Evolutionary conservation across 192 early-diverging fungal genomes (phyloP), one percentile per base, ranked within the genome.

Genomic region (Spizellomyces sp.): DNA sequence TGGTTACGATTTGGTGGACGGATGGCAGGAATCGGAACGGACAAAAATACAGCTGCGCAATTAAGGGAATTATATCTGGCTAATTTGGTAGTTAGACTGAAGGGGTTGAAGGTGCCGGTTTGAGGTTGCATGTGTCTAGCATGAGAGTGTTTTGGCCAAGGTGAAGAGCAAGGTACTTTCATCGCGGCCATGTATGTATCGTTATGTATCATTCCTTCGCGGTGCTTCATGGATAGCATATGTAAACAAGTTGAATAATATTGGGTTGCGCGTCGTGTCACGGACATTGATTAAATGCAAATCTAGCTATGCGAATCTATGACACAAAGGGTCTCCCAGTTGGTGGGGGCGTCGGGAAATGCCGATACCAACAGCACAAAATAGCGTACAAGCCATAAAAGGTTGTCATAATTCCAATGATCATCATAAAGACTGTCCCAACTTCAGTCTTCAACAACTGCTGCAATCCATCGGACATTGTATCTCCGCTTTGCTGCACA

Each of bases 341-440:
- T 47, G 71, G 71, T 48, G 71, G 71, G 7, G 71, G 71, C 42
- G 71, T 74, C 10, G 71, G 71, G 41, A 74, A 74, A 8, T 67
- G 12, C 14, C 71, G 52, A 45, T 59, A 74, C 7, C 36, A 47
- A 10, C 41, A 22, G 48, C 64, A 67, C 21, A 74, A 46, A 12
- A 48, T 7, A 9, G 43, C 27, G 45, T 60, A 74, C 12, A 74
- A 21, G 6, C 71, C 71, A 46, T 59, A 74, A 6, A 47, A 50
- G 9, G 52, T 17, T 21, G 47, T 47, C n/a, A 22, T 48, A 8
- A 67, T 19, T n/a, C 71, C 71, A 46, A 45, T 59, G 21, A 67
- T 48, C 55, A 56, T 59, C 71, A 74, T 67, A 41, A 43, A 50
- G 9, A 74, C 55, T 19, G 44, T 45, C 15, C 64, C 71, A 12